Evolutionary conservation across 2,329 filamentous ascomycete species (phyloP).

Genomic region (Talaromyces amestolkiae): DNA sequence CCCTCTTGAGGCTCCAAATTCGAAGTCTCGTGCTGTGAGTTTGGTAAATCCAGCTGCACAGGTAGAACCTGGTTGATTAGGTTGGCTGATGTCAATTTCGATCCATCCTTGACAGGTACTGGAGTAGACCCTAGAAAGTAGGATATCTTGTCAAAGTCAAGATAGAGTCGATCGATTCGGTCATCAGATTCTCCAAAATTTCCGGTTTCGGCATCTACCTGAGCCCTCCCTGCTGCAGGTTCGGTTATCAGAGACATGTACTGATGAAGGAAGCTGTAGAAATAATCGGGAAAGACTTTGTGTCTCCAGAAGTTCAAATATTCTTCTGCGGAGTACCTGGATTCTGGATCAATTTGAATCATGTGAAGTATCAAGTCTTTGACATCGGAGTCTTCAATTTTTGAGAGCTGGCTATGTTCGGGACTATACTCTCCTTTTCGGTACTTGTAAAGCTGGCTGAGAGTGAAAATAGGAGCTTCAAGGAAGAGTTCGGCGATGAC

Average conservation of each 20-base stretch:
- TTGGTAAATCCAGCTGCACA: conserved; percentile 80
- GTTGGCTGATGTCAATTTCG: conserved; percentile 32
- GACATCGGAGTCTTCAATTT: conserved; percentile 83
- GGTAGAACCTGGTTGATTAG: conserved; percentile 54
- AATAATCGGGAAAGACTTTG: conserved; percentile 93
- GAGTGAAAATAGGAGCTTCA: conserved; percentile 93
- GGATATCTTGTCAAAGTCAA: conserved; percentile 96
- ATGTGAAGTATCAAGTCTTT: conserved; percentile 89
- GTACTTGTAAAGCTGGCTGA: conserved; percentile 94
- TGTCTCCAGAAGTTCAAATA: conserved; percentile 89
- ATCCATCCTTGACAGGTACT: conserved; percentile 40
- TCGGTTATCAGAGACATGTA: conserved; percentile 97
- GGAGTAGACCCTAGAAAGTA: conserved; percentile 81
- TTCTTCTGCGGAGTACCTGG: conserved; percentile 87
- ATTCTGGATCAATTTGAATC: conserved; percentile 91
- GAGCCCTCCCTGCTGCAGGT: conserved; percentile 73
- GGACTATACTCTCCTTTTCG: conserved; percentile 90
- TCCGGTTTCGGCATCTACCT: conserved; percentile 64
- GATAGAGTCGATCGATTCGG: conserved; percentile 86
- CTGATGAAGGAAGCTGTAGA: conserved; percentile 95
- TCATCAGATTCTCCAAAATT: conserved; percentile 88
- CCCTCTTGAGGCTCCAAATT: conserved; percentile 69
- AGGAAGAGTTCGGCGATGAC: conserved; percentile 96
- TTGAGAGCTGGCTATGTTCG: conserved; percentile 71
- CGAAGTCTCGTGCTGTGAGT: conserved; percentile 70